Evolutionary conservation across 805 yeast genomes (phyloP), one percentile per base, ranked within the genome.

Genomic region (Candida oleophila): DNA sequence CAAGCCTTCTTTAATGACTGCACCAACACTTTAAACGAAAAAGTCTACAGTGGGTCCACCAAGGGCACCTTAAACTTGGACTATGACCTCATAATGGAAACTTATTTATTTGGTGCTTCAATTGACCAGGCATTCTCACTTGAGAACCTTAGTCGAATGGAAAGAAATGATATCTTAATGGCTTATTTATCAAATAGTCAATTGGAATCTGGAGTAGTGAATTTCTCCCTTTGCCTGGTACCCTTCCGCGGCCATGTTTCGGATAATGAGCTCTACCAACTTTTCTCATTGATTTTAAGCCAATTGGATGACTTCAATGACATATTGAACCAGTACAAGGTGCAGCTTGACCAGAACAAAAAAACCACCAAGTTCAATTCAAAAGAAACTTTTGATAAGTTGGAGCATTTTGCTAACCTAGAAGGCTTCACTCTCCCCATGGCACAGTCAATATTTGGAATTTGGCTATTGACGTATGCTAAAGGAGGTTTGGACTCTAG

Each of bases 361-460:
- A 18, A 41, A 15, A 3, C 38, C 28, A 14, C 20, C 8, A 34
- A 54, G 34, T 44, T 51, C 39, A 41, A 45, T 33, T 47, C 53
- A 14, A 46, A 50, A 11, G 53, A 58, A 34, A 49, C 59, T 3
- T 59, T 54, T 30, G 56, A 57, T 28, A 38, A 44, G 3, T 56
- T 59, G 28, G 53, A 55, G 22, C 20, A 22, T 5, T 54, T 46
- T 35, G 57, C 60, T 15, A 45, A 50, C 34, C 45, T 42, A 22
- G n/a, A 43, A 8, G 51, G 59, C 1, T 44, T 56, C 16, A 52
- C 54, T 30, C 45, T 59, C 15, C 62, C 64, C 15, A 45, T 59
- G 16, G 62, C 64, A 12, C 52, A 55, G n/a, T 48, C 62, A 15
- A 58, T 59, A 61, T 59, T 59, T 41, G 64, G 62, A 16, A 56